A percentile compares a stretch with the other conserved stretches of the same genome.
Evolutionary conservation across 495 filamentous ascomycete genomes (phyloP).

Genomic region (Peziza echinospora): DNA sequence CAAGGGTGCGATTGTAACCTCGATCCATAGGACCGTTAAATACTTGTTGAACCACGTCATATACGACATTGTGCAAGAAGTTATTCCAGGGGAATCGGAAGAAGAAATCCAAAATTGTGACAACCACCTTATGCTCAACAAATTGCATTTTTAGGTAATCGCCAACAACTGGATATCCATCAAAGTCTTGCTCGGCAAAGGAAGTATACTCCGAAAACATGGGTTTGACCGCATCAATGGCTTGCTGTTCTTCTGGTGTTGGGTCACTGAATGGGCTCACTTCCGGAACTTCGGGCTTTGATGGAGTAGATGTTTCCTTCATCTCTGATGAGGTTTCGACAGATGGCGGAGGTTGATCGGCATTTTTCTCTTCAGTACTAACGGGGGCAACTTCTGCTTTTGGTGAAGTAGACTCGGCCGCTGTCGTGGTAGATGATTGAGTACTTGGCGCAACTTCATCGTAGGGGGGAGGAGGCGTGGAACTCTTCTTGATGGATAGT

Average conservation of each 20-base stretch:
- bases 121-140: conserved; percentile 81
- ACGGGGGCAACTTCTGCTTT: too few species aligned
- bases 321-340: too few species aligned
- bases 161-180: conserved; percentile 77
- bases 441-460: background rate
- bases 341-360: conserved; percentile 17
- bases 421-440: background rate
- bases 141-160: conserved; percentile 95
- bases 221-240: background rate
- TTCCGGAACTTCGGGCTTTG: conserved; percentile 8
- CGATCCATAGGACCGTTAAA: conserved; percentile 98
- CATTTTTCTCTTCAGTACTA: conserved; percentile 17
- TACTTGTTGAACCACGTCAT: conserved; percentile 96
- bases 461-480: background rate
- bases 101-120: conserved; percentile 93
- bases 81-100: conserved; percentile 99
- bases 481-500: too few species aligned
- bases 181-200: conserved; percentile 36
- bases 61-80: conserved; percentile 97
- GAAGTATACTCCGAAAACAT: conserved; percentile 18
- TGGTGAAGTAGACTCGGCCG: background rate
- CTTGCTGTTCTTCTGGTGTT: background rate
- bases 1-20: conserved; percentile 79
- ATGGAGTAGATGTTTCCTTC: conserved; percentile 7
- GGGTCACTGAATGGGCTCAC: background rate